These are phyloP conservation scores for Podaxis sp. DNA, from an alignment of 768 basidiomycete species.

Conservation along the genomic window DNA sequence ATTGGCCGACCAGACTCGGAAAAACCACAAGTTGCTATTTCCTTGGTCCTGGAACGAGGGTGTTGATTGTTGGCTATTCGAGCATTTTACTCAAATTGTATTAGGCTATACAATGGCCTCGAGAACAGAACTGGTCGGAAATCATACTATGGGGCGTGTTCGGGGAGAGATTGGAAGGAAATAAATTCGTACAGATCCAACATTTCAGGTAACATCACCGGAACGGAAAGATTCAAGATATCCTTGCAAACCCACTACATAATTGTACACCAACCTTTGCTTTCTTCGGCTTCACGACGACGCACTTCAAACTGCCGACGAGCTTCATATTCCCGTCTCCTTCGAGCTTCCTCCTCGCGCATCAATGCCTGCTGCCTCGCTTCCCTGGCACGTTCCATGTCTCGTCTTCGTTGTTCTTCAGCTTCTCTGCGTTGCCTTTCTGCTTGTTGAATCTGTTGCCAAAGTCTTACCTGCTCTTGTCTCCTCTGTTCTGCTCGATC, in stretches of 20 bases:
- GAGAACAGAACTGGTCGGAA: too few relatives aligned
- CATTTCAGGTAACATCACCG: too few relatives aligned
- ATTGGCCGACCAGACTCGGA: too few relatives aligned
- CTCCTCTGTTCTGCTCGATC: background rate
- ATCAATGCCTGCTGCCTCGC: background rate
- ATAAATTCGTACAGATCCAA: too few relatives aligned
- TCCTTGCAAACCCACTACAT: background rate
- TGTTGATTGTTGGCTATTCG: too few relatives aligned
- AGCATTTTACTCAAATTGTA: too few relatives aligned
- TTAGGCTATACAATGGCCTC: too few relatives aligned
- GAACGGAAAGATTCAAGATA: too few relatives aligned
- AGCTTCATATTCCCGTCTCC: background rate
- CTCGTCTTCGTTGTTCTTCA: background rate
- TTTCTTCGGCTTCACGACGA: background rate
- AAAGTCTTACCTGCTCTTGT: background rate
- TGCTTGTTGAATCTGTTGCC: background rate
- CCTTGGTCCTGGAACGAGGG: too few relatives aligned
- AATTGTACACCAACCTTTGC: conserved; percentile 12
- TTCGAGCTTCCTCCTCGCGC: background rate
- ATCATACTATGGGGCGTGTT: too few relatives aligned
- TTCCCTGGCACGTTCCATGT: background rate
- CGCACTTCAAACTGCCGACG: background rate
- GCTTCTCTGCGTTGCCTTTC: background rate
- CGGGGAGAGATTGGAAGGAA: too few relatives aligned
- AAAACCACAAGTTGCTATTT: too few relatives aligned